Percentiles rank a stretch among this genome's conserved stretches.
Evolutionary conservation across 306 rosid genomes (phyloP).

Genomic region (Fragaria nilgerrensis): DNA sequence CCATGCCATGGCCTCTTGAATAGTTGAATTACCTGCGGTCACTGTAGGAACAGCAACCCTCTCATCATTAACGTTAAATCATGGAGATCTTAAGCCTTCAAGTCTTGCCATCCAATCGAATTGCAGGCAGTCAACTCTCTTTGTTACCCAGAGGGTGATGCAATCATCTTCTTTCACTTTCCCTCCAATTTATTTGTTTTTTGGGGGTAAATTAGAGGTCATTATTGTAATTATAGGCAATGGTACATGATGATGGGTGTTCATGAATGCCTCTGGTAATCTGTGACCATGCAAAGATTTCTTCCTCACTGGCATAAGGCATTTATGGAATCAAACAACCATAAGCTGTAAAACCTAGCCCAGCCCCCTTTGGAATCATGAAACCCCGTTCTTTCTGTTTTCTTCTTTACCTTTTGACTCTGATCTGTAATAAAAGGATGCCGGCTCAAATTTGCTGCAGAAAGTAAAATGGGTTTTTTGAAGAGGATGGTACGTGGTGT

Average conservation of each 20-base stretch:
- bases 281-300: constrained; percentile 54
- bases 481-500: constrained; percentile 28
- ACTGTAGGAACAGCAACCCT: constrained; percentile 42
- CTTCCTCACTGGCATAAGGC: constrained; percentile 47
- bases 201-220: constrained; percentile 33
- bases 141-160: constrained; percentile 33
- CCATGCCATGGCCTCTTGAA: not conserved
- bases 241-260: constrained; percentile 73
- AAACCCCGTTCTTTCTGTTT: constrained; percentile 14
- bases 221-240: constrained; percentile 89
- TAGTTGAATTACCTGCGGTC: constrained; percentile 28
- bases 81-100: constrained; percentile 54
- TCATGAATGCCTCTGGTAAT: constrained; percentile 70
- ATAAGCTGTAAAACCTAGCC: not conserved
- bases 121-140: constrained; percentile 39
- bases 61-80: constrained; percentile 45
- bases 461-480: constrained; percentile 46
- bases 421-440: constrained; percentile 16
- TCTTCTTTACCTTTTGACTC: not conserved
- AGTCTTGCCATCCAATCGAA: constrained; percentile 57
- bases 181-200: not conserved
- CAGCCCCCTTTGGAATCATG: constrained; percentile 44
- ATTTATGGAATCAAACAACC: constrained; percentile 62
- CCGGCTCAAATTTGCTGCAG: constrained; percentile 37
- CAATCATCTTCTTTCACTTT: constrained; percentile 42